Conservation (phyloP, 129 eudicot species). For the Ambrosia artemisiifolia region DNA sequence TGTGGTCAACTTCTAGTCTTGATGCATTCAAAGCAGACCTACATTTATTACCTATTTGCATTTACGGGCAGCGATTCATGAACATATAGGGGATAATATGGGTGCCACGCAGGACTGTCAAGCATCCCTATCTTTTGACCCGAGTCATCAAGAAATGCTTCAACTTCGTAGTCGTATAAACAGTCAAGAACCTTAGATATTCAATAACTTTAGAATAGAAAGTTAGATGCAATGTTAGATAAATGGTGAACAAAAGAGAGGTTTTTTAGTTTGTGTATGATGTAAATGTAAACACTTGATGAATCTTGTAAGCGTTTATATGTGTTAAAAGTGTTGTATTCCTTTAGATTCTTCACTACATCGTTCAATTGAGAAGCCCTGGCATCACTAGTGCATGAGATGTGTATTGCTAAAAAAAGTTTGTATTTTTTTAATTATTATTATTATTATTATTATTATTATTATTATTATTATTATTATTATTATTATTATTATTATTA, state of each 20-base stretch:
- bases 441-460: too few relatives aligned
- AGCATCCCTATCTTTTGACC: conserved; percentile 96
- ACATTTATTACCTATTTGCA: conserved; percentile 79
- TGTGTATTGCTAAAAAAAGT: too few relatives aligned
- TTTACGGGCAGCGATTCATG: conserved; percentile 92
- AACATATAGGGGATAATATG: conserved; percentile 79
- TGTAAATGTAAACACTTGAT: conserved; percentile 18
- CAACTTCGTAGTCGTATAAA: conserved; percentile 90
- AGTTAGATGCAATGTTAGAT: conserved; percentile 22
- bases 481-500: too few relatives aligned
- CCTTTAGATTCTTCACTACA: too few relatives aligned
- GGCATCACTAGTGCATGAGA: too few relatives aligned
- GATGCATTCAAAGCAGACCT: conserved; percentile 96
- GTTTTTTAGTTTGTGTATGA: conserved; percentile 12
- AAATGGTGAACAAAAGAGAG: conserved; percentile 20
- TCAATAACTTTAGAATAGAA: too few relatives aligned
- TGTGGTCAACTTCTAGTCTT: conserved; percentile 44
- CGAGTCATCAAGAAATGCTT: conserved; percentile 95
- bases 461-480: too few relatives aligned
- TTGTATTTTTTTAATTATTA: too few relatives aligned
- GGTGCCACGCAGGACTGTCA: conserved; percentile 92
- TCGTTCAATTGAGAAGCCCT: too few relatives aligned
- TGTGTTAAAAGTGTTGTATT: too few relatives aligned
- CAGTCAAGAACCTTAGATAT: conserved; percentile 74
- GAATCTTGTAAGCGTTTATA: conserved; percentile 35